Evolutionary conservation across 805 yeast species (phyloP), one percentile per base, ranked within the genome.

Genomic region (Candida cerambycidarum): DNA sequence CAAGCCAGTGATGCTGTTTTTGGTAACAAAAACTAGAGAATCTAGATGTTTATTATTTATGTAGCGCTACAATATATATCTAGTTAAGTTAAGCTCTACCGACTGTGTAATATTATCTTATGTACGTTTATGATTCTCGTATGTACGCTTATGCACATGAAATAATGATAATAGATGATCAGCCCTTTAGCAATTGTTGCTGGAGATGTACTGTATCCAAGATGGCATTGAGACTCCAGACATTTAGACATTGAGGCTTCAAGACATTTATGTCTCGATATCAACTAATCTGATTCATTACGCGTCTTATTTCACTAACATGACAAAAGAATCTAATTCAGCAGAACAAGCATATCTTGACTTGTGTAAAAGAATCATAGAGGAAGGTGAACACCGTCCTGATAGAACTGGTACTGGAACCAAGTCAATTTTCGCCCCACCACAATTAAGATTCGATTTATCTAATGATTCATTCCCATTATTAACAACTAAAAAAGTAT

Each of bases 331-430:
- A 4, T 25, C 51, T 16, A 79, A 78, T 55, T 23, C 54, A 2
- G 89, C 85, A 51, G 99, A 93, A 63, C 84, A 80, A 54, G 93
- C 90, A 12, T 93, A 93, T 60, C 76, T 93, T 32, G 90, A 87
- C 50, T 75, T 93, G 35, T 88, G 97, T 59, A 62, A 71, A 43
- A 71, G 79, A 4, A 92, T 93, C 61, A 80, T 93, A 15, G 71
- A 75, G 1, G 80, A 85, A 49, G 99, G 99, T 31, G 98, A 93
- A 59, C 77, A 77, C 54, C 80, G 99, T 48, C 92, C 93, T 7
- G 99, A 93, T 61, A 76, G 99, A 62, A 93, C 99, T 1, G 99
- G 99, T 1, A 93, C 99, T 0, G 99, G 99, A 4, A 93, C 99
- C 0, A 72, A 68, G 47, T 83, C 96, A 25, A 49, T 93, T 7